These are phyloP conservation scores for Talaromyces sp. DNA, from an alignment of 2,329 filamentous ascomycete species.

Conservation along the genomic window DNA sequence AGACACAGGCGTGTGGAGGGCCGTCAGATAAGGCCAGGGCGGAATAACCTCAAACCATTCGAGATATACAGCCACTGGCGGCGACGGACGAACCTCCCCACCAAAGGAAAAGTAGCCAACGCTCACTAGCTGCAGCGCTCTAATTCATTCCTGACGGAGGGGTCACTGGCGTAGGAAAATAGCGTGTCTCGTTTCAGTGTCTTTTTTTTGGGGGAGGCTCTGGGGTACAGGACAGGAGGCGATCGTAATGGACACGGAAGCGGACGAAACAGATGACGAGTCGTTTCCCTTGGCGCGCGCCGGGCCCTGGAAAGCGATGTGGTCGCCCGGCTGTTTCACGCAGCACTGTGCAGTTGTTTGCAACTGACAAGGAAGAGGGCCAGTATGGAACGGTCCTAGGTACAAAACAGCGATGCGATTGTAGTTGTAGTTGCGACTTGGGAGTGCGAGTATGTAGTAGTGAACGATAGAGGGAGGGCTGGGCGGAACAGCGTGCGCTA, in stretches of 20 bases:
- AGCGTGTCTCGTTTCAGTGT: neutral
- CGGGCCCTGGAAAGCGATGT: neutral
- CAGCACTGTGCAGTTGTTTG: neutral
- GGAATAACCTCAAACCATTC: conserved; percentile 23
- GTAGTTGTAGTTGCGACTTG: neutral
- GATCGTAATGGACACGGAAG: conserved; percentile 6
- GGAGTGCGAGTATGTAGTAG: neutral
- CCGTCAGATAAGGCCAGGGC: conserved; percentile 10
- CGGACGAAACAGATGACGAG: conserved; percentile 7
- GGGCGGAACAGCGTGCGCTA: conserved; percentile 6
- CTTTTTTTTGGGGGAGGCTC: neutral
- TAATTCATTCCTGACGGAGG: conserved; percentile 11
- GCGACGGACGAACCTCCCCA: conserved; percentile 21
- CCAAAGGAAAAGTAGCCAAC: conserved; percentile 14
- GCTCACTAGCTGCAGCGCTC: conserved; percentile 9
- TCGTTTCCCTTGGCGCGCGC: neutral
- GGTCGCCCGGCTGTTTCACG: neutral
- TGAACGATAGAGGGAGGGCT: neutral
- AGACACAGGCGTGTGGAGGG: conserved; percentile 16
- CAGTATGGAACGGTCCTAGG: neutral
- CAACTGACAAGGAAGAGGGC: too few relatives aligned
- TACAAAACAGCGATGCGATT: conserved; percentile 1
- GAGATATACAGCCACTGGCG: conserved; percentile 28
- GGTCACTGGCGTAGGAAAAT: neutral
- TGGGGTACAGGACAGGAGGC: neutral